Conservation (phyloP, 1,284 basidiomycete species). For the Grifola frondosa region DNA sequence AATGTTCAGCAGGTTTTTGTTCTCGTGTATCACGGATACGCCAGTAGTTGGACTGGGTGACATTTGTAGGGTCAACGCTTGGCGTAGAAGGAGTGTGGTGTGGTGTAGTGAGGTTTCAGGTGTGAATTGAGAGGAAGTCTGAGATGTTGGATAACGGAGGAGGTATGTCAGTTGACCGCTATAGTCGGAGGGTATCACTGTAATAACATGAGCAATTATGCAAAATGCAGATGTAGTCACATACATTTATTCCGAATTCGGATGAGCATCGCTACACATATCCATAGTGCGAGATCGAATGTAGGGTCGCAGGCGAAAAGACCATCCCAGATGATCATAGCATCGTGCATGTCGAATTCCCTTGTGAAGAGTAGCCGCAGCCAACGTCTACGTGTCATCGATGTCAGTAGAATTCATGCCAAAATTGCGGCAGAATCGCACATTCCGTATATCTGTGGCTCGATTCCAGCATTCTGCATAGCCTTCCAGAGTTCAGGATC, state of each 20-base stretch:
- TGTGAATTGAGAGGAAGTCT: constrained; percentile 26
- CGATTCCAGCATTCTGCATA: constrained; percentile 78
- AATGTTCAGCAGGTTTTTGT: constrained; percentile 74
- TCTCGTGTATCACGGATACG: constrained; percentile 75
- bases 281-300: constrained; percentile 74
- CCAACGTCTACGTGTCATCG: constrained; percentile 70
- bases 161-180: constrained; percentile 79
- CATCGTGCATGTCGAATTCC: constrained; percentile 76
- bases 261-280: constrained; percentile 90
- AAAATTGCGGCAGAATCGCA: constrained; percentile 37
- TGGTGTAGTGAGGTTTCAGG: constrained; percentile 44
- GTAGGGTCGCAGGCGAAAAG: constrained; percentile 82
- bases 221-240: constrained; percentile 26
- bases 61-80: constrained; percentile 78
- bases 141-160: constrained; percentile 76
- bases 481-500: constrained; percentile 81
- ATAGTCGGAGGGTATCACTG: constrained; percentile 86
- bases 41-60: constrained; percentile 74
- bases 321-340: constrained; percentile 88
- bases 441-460: constrained; percentile 95
- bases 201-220: constrained; percentile 3
- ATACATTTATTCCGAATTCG: constrained; percentile 84
- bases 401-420: background rate
- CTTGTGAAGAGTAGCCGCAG: constrained; percentile 86
- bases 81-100: constrained; percentile 70